These are phyloP conservation scores for Tylopilus intermedius DNA, from an alignment of 768 basidiomycete species.

Conservation along the genomic window DNA sequence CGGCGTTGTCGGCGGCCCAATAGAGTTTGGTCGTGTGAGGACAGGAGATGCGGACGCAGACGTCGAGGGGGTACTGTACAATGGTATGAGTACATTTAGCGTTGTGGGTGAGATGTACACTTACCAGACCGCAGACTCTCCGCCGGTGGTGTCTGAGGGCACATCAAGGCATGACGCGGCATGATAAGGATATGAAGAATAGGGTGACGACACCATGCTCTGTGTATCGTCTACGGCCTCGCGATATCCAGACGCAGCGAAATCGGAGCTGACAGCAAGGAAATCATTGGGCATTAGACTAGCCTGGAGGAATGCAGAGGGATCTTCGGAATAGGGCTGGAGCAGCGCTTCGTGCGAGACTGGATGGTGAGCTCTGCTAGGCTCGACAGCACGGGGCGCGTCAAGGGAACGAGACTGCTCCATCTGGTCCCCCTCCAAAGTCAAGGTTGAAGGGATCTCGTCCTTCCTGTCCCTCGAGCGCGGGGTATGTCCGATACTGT, in stretches of 20 bases:
- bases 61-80: conserved; percentile 3
- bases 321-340: background rate
- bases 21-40: background rate
- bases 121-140: conserved; percentile 1
- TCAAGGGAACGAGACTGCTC: background rate
- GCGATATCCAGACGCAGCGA: no score
- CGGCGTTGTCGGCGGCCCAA: background rate
- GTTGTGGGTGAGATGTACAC: background rate
- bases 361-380: background rate
- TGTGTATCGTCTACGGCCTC: no score
- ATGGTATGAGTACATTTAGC: background rate
- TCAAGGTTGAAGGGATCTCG: background rate
- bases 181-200: background rate
- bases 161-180: background rate
- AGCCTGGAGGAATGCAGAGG: no score
- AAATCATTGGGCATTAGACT: background rate
- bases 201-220: background rate
- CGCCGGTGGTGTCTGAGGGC: background rate
- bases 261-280: background rate
- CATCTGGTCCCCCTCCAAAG: background rate
- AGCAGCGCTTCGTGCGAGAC: no score
- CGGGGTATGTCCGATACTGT: background rate
- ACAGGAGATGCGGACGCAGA: conserved; percentile 5
- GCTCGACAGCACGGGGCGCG: background rate
- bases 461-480: background rate